Evolutionary conservation across 2,329 filamentous ascomycete genomes (phyloP).

Genomic region (Akanthomyces uredinophilus): DNA sequence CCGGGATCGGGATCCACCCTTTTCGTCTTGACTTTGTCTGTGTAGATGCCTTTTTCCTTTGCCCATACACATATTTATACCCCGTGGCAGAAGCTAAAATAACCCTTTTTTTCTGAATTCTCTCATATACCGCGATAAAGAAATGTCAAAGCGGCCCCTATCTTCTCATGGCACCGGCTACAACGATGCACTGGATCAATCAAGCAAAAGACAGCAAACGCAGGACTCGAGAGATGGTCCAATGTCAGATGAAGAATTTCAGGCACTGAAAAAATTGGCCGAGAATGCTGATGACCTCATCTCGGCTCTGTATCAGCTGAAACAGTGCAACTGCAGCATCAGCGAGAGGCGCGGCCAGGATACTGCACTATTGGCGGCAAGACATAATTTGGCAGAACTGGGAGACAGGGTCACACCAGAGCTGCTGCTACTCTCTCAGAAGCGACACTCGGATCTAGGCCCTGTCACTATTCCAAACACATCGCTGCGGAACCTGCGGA

Average conservation of each 20-base stretch:
- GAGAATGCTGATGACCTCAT: constrained; percentile 35
- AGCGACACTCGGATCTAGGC: background rate
- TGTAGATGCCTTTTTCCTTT: background rate
- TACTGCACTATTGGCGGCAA: background rate
- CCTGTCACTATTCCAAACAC: background rate
- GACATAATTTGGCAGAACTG: background rate
- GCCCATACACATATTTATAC: background rate
- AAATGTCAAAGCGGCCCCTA: constrained; percentile 36
- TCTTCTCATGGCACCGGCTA: background rate
- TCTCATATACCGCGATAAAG: background rate
- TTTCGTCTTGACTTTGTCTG: background rate
- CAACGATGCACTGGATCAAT: background rate
- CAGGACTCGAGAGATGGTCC: background rate
- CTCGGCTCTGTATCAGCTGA: constrained; percentile 32
- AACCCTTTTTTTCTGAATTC: background rate
- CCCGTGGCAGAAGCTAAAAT: background rate
- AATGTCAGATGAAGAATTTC: constrained; percentile 7
- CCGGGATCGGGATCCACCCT: background rate
- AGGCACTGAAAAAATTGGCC: constrained; percentile 23
- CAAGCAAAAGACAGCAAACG: constrained; percentile 3
- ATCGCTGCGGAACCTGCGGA: background rate
- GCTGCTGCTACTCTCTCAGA: background rate
- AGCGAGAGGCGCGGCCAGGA: background rate
- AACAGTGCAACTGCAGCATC: constrained; percentile 16
- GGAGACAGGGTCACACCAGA: background rate